These are phyloP conservation scores for Aspergillus biplanus DNA, from an alignment of 495 filamentous ascomycete species.

Conservation along the genomic window DNA sequence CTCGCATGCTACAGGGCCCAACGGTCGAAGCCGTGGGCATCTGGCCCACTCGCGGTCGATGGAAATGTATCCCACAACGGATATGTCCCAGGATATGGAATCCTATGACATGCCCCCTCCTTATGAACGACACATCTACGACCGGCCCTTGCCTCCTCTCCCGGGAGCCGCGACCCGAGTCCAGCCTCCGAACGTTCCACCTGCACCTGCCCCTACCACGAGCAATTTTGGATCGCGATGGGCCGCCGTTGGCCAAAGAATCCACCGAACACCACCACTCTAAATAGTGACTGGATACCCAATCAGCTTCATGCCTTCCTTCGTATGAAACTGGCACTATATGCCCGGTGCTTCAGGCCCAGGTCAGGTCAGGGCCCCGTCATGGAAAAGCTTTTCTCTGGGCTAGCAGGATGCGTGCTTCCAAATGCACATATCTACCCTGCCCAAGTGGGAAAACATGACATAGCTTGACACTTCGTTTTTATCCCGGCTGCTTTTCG, in stretches of 20 bases:
- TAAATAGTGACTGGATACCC: background rate
- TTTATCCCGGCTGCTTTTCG: too few relatives aligned
- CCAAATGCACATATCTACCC: too few relatives aligned
- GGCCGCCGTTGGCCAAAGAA: constrained; percentile 24
- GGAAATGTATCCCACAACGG: constrained; percentile 1
- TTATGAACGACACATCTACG: constrained; percentile 26
- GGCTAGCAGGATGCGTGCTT: too few relatives aligned
- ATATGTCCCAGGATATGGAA: background rate
- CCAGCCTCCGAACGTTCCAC: background rate
- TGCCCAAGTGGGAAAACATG: too few relatives aligned
- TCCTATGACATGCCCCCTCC: constrained; percentile 23
- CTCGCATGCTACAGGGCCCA: background rate
- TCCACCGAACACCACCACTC: constrained; percentile 1
- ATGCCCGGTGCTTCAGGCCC: background rate
- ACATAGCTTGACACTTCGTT: too few relatives aligned
- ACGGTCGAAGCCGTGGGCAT: background rate
- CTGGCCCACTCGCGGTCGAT: constrained; percentile 10
- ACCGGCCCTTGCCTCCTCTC: constrained; percentile 19
- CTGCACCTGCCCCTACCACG: too few relatives aligned
- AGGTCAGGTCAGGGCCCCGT: background rate
- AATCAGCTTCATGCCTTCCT: background rate
- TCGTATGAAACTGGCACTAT: background rate
- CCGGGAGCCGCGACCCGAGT: constrained; percentile 2
- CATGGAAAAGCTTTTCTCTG: background rate
- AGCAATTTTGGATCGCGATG: constrained; percentile 19